These are phyloP conservation scores for Nigrospora oryzae DNA, from an alignment of 2,329 filamentous ascomycete species.

Conservation along the genomic window DNA sequence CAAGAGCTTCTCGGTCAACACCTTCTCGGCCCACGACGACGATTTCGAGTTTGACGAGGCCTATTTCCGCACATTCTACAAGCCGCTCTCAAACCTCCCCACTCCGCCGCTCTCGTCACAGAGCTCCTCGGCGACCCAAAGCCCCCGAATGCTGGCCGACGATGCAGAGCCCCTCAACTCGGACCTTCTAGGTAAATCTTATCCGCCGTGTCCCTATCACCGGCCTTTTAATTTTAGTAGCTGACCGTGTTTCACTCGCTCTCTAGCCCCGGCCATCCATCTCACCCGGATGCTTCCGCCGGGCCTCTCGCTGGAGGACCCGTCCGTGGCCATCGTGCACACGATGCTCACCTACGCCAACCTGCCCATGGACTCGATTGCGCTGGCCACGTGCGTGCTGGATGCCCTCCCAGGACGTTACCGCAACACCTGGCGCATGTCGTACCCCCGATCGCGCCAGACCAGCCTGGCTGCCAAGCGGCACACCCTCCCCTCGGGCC, in stretches of 20 bases:
- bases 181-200: conserved; percentile 29
- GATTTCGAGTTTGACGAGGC: conserved; percentile 41
- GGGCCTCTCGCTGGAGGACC: conserved; percentile 48
- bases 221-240: neutral
- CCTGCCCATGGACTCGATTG: conserved; percentile 52
- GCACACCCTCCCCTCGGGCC: conserved; percentile 36
- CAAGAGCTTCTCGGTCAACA: conserved; percentile 19
- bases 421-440: conserved; percentile 52
- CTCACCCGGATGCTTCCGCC: conserved; percentile 59
- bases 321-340: conserved; percentile 52
- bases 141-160: conserved; percentile 31
- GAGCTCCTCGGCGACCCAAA: conserved; percentile 33
- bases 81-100: conserved; percentile 58
- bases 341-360: conserved; percentile 49
- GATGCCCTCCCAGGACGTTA: conserved; percentile 57
- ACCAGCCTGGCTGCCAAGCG: conserved; percentile 15
- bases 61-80: conserved; percentile 52
- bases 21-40: conserved; percentile 22
- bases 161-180: conserved; percentile 35
- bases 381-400: conserved; percentile 57
- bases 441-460: conserved; percentile 38
- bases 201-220: conserved; percentile 4
- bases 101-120: conserved; percentile 53
- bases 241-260: neutral
- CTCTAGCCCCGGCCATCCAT: conserved; percentile 53